A percentile compares a stretch with the other conserved stretches of the same genome.
Conservation (phyloP, 2,329 filamentous ascomycete species). For the Colletotrichum theobromicola region DNA sequence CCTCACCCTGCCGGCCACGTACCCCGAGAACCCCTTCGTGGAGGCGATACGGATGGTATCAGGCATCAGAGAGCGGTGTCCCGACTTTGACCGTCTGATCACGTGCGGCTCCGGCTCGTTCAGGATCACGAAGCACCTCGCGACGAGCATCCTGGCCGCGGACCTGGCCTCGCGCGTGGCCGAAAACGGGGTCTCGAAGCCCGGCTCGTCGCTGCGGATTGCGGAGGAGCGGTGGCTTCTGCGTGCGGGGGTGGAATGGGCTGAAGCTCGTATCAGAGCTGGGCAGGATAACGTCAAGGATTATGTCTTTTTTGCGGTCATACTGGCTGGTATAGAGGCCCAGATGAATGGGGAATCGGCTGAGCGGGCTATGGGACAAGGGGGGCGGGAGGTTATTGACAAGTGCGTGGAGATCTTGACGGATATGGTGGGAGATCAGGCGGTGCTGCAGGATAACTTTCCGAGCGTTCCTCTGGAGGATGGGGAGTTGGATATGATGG, state of each 20-base stretch:
- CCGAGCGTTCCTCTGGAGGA: neutral
- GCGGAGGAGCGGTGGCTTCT: conserved; percentile 35
- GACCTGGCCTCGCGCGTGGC: conserved; percentile 50
- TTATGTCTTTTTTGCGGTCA: conserved; percentile 24
- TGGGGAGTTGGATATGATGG: neutral
- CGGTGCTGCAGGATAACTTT: neutral
- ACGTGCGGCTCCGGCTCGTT: conserved; percentile 46
- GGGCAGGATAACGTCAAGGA: conserved; percentile 50
- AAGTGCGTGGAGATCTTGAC: neutral
- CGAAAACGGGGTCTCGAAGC: conserved; percentile 39
- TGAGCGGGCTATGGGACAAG: neutral
- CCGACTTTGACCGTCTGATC: conserved; percentile 42
- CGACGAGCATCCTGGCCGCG: conserved; percentile 44
- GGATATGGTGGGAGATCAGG: neutral
- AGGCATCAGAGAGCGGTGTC: neutral
- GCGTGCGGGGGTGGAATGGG: conserved; percentile 32
- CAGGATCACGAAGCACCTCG: conserved; percentile 41
- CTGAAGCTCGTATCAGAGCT: conserved; percentile 35
- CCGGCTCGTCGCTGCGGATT: conserved; percentile 31
- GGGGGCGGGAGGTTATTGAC: neutral
- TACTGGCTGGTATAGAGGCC: neutral
- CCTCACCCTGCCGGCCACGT: conserved; percentile 21
- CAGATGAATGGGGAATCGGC: neutral
- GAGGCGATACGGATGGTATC: neutral
- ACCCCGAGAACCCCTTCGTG: neutral